These are phyloP conservation scores for Sphaerostilbella broomeana DNA, from an alignment of 2,329 filamentous ascomycete genomes.

Conservation along the genomic window DNA sequence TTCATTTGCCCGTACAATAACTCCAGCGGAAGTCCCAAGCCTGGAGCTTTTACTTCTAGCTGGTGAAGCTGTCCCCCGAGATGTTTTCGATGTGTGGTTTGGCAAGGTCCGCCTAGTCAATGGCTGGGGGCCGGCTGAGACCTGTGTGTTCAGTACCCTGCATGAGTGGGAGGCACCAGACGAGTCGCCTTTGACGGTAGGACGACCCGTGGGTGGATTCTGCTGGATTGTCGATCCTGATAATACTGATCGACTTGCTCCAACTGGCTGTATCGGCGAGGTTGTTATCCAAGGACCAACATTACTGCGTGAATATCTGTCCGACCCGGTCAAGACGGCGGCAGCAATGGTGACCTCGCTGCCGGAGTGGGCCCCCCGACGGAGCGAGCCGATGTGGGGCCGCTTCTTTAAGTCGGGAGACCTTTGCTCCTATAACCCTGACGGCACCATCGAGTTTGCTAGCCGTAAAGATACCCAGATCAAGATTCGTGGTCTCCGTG, in stretches of 20 bases:
- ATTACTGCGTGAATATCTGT: slow-evolving; percentile 9
- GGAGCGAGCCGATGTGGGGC: background rate
- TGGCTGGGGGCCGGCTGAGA: slow-evolving; percentile 12
- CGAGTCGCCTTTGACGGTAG: slow-evolving; percentile 10
- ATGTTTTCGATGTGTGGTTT: slow-evolving; percentile 13
- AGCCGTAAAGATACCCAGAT: slow-evolving; percentile 12
- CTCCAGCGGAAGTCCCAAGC: slow-evolving; percentile 17
- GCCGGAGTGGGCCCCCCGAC: slow-evolving; percentile 6
- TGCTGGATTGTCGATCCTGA: slow-evolving; percentile 13
- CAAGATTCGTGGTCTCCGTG: slow-evolving; percentile 10
- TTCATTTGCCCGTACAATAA: slow-evolving; percentile 8
- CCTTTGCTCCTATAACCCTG: slow-evolving; percentile 5
- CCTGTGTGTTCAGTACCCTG: slow-evolving; percentile 8
- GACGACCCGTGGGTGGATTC: slow-evolving; percentile 7
- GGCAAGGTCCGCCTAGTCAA: slow-evolving; percentile 10
- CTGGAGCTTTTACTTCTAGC: slow-evolving; percentile 10
- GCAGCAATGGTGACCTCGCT: slow-evolving; percentile 2
- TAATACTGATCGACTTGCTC: slow-evolving; percentile 3
- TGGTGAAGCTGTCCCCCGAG: slow-evolving; percentile 11
- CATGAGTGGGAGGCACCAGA: slow-evolving; percentile 8
- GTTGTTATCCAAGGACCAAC: slow-evolving; percentile 12
- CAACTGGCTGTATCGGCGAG: slow-evolving; percentile 8
- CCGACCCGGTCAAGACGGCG: slow-evolving; percentile 5
- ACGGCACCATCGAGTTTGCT: slow-evolving; percentile 10
- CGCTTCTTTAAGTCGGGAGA: slow-evolving; percentile 12